phyloP scores from a whole-genome alignment of 2,329 filamentous ascomycete species.

The Ceratocystis smalleyi region DNA sequence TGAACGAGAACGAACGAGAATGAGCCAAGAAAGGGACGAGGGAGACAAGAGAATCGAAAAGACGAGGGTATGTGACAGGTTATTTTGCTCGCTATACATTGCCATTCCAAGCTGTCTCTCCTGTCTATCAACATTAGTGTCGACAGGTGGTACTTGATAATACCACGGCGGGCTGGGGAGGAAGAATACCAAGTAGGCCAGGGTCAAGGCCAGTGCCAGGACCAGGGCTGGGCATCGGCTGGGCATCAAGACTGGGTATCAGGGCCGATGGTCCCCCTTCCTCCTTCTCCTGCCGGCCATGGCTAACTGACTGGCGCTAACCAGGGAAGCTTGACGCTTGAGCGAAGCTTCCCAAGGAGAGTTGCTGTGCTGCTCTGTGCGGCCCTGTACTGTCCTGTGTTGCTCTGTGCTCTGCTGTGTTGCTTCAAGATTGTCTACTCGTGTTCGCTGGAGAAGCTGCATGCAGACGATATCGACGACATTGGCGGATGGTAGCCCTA shows the following conservation, averaged over 20 bases:
- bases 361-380: too few species aligned
- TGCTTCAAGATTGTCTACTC: too few species aligned
- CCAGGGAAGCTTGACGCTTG: too few species aligned
- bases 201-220: background rate
- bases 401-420: too few species aligned
- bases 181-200: background rate
- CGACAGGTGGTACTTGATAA: background rate
- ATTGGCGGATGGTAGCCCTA: too few species aligned
- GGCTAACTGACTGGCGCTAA: too few species aligned
- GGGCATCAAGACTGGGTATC: background rate
- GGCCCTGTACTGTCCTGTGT: too few species aligned
- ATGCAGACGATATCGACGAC: too few species aligned
- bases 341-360: too few species aligned
- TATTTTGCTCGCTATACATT: slow-evolving; percentile 4
- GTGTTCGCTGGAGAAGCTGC: too few species aligned
- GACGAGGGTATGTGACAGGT: background rate
- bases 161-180: background rate
- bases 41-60: background rate
- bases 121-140: slow-evolving; percentile 3
- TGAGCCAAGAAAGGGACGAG: background rate
- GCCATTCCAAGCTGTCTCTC: background rate
- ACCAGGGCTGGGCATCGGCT: background rate
- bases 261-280: too few species aligned
- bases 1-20: background rate
- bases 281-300: too few species aligned